Conservation (phyloP, 2,329 filamentous ascomycete species). For the Ophiostoma quercus region DNA sequence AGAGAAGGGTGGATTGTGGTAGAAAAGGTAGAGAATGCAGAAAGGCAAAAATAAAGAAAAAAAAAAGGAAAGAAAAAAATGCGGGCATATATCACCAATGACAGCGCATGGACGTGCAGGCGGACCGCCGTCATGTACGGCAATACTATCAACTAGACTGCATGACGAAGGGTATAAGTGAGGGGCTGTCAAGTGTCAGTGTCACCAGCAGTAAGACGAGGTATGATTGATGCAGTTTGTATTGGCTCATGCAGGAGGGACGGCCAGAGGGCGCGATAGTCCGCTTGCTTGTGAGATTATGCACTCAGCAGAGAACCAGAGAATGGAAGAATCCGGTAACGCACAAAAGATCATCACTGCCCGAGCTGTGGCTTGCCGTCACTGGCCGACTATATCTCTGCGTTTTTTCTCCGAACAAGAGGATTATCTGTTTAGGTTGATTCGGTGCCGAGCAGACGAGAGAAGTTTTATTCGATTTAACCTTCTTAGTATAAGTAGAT, state of each 20-base stretch:
- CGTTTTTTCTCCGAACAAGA: not conserved
- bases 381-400: not conserved
- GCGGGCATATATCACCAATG: not conserved
- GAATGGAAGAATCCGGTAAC: not conserved
- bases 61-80: not conserved
- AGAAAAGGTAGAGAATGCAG: not conserved
- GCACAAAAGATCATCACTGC: not conserved
- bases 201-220: not conserved
- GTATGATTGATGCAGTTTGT: not conserved
- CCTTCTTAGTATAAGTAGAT: too few relatives aligned
- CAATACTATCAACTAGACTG: not conserved
- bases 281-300: not conserved
- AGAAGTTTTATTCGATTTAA: too few relatives aligned
- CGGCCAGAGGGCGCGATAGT: not conserved
- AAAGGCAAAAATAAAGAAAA: not conserved
- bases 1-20: too few relatives aligned
- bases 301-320: not conserved
- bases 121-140: not conserved
- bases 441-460: not conserved
- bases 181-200: not conserved
- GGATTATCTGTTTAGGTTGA: not conserved
- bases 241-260: not conserved
- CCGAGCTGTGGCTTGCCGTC: not conserved
- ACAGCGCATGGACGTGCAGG: not conserved
- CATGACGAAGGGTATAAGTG: not conserved